phyloP scores from a whole-genome alignment of 2,329 filamentous ascomycete genomes.

The Alternaria triticimaculans region DNA sequence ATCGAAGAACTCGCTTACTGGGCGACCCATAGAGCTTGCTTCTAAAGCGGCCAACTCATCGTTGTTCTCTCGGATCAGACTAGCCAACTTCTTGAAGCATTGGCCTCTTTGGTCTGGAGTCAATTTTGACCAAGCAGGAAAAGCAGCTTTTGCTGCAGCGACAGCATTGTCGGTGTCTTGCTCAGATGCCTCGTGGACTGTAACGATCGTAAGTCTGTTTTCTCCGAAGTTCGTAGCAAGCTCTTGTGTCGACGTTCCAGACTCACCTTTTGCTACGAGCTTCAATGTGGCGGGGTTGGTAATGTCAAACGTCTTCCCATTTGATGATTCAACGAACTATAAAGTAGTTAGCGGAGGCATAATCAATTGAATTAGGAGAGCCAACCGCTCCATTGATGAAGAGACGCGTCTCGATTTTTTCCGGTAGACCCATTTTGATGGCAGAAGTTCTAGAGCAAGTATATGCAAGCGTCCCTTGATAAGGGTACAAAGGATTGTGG shows the following conservation, averaged over 20 bases:
- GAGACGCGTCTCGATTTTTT: conserved; percentile 42
- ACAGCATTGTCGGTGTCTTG: conserved; percentile 70
- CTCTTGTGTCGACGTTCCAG: not conserved
- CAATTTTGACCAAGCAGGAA: conserved; percentile 72
- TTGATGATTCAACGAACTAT: conserved; percentile 40
- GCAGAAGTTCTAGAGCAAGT: not conserved
- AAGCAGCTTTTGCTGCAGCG: conserved; percentile 72
- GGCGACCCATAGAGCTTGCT: conserved; percentile 85
- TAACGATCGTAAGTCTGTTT: conserved; percentile 37
- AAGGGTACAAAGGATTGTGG: not conserved
- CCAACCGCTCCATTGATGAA: conserved; percentile 47
- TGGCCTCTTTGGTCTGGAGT: conserved; percentile 33
- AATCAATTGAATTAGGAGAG: not conserved
- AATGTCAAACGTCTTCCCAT: conserved; percentile 64
- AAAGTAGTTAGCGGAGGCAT: conserved; percentile 5
- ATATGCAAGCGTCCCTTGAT: not conserved
- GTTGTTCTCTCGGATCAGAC: conserved; percentile 79
- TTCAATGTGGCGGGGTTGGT: conserved; percentile 83
- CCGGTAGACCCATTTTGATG: conserved; percentile 33
- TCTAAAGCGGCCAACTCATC: conserved; percentile 82
- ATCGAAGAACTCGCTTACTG: conserved; percentile 77
- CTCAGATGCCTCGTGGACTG: conserved; percentile 43
- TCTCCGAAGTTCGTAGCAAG: not conserved
- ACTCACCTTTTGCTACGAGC: conserved; percentile 76
- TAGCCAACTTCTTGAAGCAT: conserved; percentile 67